A percentile compares a stretch with the other conserved stretches of the same genome.
Evolutionary conservation across 495 filamentous ascomycete genomes (phyloP).

Genomic region (Aspergillus wentii): DNA sequence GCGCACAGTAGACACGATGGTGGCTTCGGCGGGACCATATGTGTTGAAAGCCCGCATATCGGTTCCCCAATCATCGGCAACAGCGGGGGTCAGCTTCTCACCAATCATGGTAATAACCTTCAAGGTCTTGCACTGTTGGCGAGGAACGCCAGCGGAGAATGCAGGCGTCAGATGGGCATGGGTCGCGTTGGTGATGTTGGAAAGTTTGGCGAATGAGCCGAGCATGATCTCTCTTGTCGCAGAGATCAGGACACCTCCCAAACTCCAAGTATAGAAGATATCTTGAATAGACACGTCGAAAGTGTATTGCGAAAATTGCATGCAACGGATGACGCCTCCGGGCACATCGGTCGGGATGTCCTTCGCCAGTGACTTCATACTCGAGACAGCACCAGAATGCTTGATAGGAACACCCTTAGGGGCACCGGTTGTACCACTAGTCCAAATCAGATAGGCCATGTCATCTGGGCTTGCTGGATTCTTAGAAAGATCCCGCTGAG

Average conservation of each 20-base stretch:
- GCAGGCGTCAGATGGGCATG: conserved; percentile 36
- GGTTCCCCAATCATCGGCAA: conserved; percentile 34
- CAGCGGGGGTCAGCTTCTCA: conserved; percentile 74
- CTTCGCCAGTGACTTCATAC: conserved; percentile 26
- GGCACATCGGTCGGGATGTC: conserved; percentile 22
- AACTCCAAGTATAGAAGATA: conserved; percentile 34
- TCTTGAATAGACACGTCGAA: conserved; percentile 38
- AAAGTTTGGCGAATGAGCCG: conserved; percentile 25
- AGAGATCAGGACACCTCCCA: conserved; percentile 31
- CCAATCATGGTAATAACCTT: conserved; percentile 91
- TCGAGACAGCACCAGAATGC: conserved; percentile 31
- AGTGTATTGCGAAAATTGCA: conserved; percentile 34
- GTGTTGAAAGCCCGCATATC: conserved; percentile 30
- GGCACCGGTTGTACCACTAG: conserved; percentile 79
- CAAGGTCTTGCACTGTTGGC: conserved; percentile 25
- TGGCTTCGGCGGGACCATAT: conserved; percentile 33
- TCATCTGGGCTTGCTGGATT: conserved; percentile 24
- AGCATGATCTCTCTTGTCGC: conserved; percentile 29
- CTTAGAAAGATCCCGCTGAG: background rate
- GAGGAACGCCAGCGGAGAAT: conserved; percentile 24
- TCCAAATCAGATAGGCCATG: conserved; percentile 71
- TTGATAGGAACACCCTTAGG: conserved; percentile 56
- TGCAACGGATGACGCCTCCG: conserved; percentile 21
- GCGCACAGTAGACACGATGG: conserved; percentile 31
- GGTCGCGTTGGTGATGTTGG: conserved; percentile 26